A percentile compares a stretch with the other conserved stretches of the same genome.
Conservation (phyloP, 140 eudicot genomes). For the Cichorium intybus region DNA sequence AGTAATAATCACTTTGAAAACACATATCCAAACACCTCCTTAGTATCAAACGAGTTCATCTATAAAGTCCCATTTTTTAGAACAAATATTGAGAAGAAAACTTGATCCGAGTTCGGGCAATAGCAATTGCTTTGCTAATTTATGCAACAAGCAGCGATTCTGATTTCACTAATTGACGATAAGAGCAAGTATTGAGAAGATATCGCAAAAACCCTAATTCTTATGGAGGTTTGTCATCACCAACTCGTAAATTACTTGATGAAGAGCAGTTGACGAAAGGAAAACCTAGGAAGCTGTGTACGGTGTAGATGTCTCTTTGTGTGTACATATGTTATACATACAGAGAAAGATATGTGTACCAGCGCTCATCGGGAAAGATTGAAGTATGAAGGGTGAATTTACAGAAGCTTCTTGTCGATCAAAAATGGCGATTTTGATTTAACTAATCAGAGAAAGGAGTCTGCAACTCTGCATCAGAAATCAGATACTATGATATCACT, state of each 20-base stretch:
- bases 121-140: not conserved
- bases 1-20: too few relatives aligned
- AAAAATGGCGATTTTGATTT: not conserved
- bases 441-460: not conserved
- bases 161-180: not conserved
- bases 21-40: too few relatives aligned
- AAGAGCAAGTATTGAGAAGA: not conserved
- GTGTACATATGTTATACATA: not conserved
- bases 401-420: not conserved
- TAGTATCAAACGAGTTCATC: too few relatives aligned
- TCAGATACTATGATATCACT: too few relatives aligned
- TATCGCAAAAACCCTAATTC: not conserved
- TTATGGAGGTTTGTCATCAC: not conserved
- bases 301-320: too few relatives aligned
- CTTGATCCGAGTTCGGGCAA: not conserved
- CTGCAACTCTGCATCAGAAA: too few relatives aligned
- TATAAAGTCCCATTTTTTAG: too few relatives aligned
- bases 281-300: not conserved
- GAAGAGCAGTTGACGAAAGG: not conserved
- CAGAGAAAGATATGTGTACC: not conserved
- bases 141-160: not conserved
- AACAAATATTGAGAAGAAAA: too few relatives aligned
- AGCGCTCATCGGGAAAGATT: not conserved
- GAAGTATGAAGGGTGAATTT: not conserved
- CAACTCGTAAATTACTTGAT: not conserved